These are phyloP conservation scores for Psophocarpus tetragonolobus DNA, from an alignment of 306 rosid genomes.

Conservation along the genomic window DNA sequence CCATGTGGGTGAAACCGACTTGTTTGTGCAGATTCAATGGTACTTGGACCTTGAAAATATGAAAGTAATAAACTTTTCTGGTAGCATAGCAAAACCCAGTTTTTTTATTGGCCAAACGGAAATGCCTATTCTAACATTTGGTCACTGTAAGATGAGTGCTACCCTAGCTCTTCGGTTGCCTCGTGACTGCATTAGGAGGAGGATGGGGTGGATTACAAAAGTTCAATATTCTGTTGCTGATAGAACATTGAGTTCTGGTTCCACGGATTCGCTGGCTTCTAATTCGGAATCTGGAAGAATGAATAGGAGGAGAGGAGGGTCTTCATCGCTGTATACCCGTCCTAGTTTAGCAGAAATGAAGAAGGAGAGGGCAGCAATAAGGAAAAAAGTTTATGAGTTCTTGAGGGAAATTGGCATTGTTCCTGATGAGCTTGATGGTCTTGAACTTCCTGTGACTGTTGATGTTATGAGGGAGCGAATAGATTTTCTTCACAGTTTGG, in stretches of 20 bases:
- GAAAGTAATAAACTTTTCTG: constrained; percentile 57
- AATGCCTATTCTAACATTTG: constrained; percentile 55
- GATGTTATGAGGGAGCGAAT: constrained; percentile 95
- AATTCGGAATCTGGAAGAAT: constrained; percentile 35
- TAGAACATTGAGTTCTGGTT: too few species aligned
- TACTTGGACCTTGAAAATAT: constrained; percentile 39
- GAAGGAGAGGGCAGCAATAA: constrained; percentile 59
- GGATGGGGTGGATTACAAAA: constrained; percentile 52
- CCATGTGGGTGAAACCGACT: neutral
- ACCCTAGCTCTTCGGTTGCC: constrained; percentile 48
- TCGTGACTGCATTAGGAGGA: too few species aligned
- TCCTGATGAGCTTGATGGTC: constrained; percentile 98
- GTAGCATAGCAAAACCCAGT: constrained; percentile 59
- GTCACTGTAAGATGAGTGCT: constrained; percentile 50
- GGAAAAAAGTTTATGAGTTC: constrained; percentile 75
- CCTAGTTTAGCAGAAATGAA: constrained; percentile 87
- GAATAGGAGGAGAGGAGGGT: constrained; percentile 48
- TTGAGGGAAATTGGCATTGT: constrained; percentile 73
- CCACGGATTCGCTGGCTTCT: too few species aligned
- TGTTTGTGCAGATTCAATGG: constrained; percentile 49
- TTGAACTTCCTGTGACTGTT: constrained; percentile 94
- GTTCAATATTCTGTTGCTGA: constrained; percentile 57
- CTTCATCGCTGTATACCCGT: constrained; percentile 60
- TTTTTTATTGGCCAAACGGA: constrained; percentile 54
- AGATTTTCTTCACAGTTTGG: constrained; percentile 85